Evolutionary conservation across 768 basidiomycete species (phyloP).

Genomic region (Tricholoma hemisulphureum): DNA sequence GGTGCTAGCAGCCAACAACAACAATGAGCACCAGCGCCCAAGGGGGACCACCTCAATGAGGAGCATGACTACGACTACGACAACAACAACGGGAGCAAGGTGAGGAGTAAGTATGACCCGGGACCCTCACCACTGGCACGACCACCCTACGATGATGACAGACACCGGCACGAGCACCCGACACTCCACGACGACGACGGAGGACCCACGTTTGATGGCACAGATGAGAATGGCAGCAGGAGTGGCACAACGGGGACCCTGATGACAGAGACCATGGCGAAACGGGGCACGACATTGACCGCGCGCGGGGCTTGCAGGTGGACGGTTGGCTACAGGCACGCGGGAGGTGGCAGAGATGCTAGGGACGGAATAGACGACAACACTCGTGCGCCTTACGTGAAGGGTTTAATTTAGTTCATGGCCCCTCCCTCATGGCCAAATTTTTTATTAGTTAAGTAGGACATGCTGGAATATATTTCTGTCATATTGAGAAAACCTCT

Average conservation of each 20-base stretch:
- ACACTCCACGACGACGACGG: no score
- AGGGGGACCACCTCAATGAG: background rate
- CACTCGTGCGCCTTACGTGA: background rate
- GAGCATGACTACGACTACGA: background rate
- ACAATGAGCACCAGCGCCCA: background rate
- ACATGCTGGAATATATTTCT: constrained; percentile 15
- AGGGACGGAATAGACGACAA: background rate
- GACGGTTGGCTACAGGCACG: constrained; percentile 14
- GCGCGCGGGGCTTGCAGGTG: no score
- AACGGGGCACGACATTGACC: no score
- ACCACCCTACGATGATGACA: no score
- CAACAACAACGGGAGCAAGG: no score
- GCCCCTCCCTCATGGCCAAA: constrained; percentile 6
- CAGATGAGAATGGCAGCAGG: no score
- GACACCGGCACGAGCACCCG: no score
- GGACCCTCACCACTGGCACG: no score
- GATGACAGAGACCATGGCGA: background rate
- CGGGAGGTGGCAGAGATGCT: background rate
- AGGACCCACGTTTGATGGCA: no score
- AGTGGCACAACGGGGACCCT: constrained; percentile 3
- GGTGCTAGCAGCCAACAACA: no score
- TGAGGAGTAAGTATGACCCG: no score
- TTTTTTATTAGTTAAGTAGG: constrained; percentile 25
- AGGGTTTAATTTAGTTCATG: constrained; percentile 13
- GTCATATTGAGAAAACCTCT: constrained; percentile 24